phyloP scores from a whole-genome alignment of 345 rosid species.

The Eucalyptus regnans region DNA sequence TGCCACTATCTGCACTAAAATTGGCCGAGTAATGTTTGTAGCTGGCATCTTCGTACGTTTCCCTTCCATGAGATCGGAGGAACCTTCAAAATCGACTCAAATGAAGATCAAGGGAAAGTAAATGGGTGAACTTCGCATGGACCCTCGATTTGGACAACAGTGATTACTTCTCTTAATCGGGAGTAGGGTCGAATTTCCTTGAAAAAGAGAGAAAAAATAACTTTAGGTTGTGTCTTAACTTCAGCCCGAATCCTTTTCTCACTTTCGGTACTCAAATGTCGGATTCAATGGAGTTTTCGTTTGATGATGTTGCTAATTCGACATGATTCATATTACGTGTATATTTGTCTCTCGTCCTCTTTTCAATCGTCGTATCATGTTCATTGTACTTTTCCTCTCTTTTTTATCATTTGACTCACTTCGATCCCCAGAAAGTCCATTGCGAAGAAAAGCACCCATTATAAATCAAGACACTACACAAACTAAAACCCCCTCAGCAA shows the following conservation, averaged over 20 bases:
- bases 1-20: not conserved
- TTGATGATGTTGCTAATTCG: not conserved
- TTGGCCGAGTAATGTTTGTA: not conserved
- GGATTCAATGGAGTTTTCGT: not conserved
- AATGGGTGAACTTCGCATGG: not conserved
- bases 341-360: not conserved
- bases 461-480: not conserved
- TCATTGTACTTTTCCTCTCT: not conserved
- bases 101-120: not conserved
- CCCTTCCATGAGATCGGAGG: not conserved
- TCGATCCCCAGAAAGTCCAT: rapidly evolving
- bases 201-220: rapidly evolving
- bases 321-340: not conserved
- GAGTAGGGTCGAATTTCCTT: not conserved
- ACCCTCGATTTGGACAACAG: not conserved
- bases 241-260: rapidly evolving
- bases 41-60: not conserved
- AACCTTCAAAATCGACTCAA: not conserved
- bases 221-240: not conserved
- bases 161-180: not conserved
- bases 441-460: not conserved
- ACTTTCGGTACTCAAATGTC: not conserved
- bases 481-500: not conserved
- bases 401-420: rapidly evolving
- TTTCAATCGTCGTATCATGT: not conserved